A percentile compares a stretch with the other conserved stretches of the same genome.
phyloP scores from a whole-genome alignment of 495 filamentous ascomycete genomes.

The Penicillium riverlandense region DNA sequence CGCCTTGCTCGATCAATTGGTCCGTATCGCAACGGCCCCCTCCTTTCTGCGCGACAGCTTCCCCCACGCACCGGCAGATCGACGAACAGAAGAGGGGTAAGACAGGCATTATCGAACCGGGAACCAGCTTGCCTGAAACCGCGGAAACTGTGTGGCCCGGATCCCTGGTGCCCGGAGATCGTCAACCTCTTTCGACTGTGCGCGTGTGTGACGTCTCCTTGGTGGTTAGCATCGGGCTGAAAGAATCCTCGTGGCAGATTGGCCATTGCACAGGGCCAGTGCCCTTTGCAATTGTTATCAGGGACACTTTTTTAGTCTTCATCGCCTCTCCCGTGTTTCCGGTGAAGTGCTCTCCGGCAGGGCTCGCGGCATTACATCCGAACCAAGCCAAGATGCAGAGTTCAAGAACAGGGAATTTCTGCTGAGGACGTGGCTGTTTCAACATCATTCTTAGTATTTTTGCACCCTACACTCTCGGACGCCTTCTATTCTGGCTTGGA shows the following conservation, averaged over 20 bases:
- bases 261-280: constrained; percentile 29
- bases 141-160: constrained; percentile 12
- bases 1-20: constrained; percentile 29
- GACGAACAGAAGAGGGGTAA: constrained; percentile 27
- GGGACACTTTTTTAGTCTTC: constrained; percentile 17
- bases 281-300: constrained; percentile 34
- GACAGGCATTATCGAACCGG: constrained; percentile 14
- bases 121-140: constrained; percentile 15
- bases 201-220: constrained; percentile 16
- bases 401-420: constrained; percentile 37
- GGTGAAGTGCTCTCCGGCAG: constrained; percentile 40
- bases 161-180: constrained; percentile 18
- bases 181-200: constrained; percentile 8
- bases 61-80: constrained; percentile 35
- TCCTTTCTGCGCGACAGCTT: constrained; percentile 29
- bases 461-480: constrained; percentile 27
- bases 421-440: constrained; percentile 42
- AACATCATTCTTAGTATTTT: constrained; percentile 13
- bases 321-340: constrained; percentile 4
- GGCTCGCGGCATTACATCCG: constrained; percentile 39
- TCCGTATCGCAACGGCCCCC: constrained; percentile 22
- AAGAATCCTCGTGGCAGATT: constrained; percentile 10
- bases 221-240: constrained; percentile 15
- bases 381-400: constrained; percentile 46
- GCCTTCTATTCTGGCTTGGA: constrained; percentile 28